These are phyloP conservation scores for Fusarium sp. DNA, from an alignment of 2,329 filamentous ascomycete species.

Conservation along the genomic window DNA sequence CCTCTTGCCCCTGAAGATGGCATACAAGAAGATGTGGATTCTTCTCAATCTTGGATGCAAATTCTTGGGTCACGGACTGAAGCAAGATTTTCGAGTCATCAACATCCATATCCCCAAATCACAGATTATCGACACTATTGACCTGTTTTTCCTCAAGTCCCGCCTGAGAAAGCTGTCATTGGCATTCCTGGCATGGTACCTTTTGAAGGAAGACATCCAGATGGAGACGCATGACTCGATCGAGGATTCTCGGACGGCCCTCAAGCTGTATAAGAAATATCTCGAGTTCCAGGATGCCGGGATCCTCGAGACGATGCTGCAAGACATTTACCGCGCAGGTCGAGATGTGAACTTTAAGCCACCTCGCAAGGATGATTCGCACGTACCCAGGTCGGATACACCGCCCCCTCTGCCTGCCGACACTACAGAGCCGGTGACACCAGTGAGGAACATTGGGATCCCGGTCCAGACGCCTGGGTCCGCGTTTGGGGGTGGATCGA, in stretches of 20 bases:
- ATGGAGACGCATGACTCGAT: conserved; percentile 93
- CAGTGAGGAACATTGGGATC: conserved; percentile 52
- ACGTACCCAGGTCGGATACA: conserved; percentile 62
- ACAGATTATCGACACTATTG: conserved; percentile 94
- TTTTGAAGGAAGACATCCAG: conserved; percentile 95
- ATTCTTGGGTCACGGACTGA: conserved; percentile 93
- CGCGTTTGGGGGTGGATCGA: conserved; percentile 52
- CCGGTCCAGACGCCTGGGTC: conserved; percentile 47
- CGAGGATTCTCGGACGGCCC: conserved; percentile 90
- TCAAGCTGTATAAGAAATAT: conserved; percentile 90
- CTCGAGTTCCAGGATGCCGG: conserved; percentile 89
- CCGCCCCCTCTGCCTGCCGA: conserved; percentile 62
- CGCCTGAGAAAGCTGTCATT: conserved; percentile 89
- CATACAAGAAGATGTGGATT: conserved; percentile 98
- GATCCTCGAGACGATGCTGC: conserved; percentile 82
- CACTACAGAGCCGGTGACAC: conserved; percentile 57
- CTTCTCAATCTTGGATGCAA: conserved; percentile 92
- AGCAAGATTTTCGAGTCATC: conserved; percentile 96
- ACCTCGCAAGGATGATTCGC: conserved; percentile 58
- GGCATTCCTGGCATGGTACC: conserved; percentile 89
- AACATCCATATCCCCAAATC: conserved; percentile 94
- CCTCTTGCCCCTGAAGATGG: conserved; percentile 86
- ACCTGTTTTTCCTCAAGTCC: conserved; percentile 85
- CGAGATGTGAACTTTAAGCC: conserved; percentile 63
- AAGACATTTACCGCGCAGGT: conserved; percentile 79